phyloP scores from a whole-genome alignment of 371 early-diverging fungal species.

The Dinochytrium kinnereticum region DNA sequence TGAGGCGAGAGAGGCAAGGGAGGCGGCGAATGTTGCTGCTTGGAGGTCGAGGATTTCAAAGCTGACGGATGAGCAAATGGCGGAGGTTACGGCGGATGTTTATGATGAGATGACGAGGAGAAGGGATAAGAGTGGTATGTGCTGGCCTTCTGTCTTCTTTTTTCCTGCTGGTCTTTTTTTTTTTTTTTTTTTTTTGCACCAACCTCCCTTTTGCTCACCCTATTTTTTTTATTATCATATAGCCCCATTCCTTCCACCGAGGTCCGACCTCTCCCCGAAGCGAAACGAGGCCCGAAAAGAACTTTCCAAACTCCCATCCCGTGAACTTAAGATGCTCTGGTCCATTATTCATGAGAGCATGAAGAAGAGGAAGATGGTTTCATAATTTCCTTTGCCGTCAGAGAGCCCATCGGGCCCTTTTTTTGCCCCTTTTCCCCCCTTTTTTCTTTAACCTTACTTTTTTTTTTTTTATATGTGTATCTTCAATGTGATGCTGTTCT shows the following conservation, averaged over 20 bases:
- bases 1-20: constrained; percentile 16
- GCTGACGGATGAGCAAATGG: constrained; percentile 35
- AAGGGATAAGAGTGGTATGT: constrained; percentile 34
- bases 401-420: too few species aligned
- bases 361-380: constrained; percentile 30
- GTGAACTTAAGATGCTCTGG: constrained; percentile 36
- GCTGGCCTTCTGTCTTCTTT: neutral
- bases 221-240: neutral
- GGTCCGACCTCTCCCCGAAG: constrained; percentile 30
- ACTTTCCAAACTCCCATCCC: constrained; percentile 28
- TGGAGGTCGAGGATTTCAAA: constrained; percentile 37
- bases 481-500: too few species aligned
- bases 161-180: constrained; percentile 1
- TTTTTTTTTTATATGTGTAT: too few species aligned
- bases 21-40: constrained; percentile 27
- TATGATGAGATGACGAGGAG: constrained; percentile 37
- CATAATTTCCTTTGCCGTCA: neutral
- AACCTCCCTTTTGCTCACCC: neutral
- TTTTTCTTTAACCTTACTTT: too few species aligned
- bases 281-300: constrained; percentile 40
- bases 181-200: neutral
- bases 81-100: constrained; percentile 37
- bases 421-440: too few species aligned
- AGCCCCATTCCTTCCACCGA: constrained; percentile 34
- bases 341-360: constrained; percentile 38